phyloP scores from a whole-genome alignment of 306 rosid species.

The Vicia villosa region DNA sequence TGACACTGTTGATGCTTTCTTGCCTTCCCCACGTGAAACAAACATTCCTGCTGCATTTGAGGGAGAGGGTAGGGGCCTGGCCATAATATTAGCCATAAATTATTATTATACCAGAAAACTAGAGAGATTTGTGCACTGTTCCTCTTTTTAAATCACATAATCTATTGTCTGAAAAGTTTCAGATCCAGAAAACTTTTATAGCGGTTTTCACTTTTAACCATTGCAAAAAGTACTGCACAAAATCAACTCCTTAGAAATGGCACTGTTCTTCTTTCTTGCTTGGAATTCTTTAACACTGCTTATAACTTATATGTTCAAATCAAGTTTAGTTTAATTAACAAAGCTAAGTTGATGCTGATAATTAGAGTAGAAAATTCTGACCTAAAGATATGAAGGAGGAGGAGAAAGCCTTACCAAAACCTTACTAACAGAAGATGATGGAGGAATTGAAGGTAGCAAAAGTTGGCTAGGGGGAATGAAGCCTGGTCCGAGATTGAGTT shows the following conservation, averaged over 20 bases:
- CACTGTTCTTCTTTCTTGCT: not conserved
- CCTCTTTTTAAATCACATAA: not conserved
- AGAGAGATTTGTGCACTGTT: conserved; percentile 25
- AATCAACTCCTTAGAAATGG: not conserved
- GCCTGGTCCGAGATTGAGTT: conserved; percentile 78
- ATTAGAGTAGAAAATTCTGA: conserved; percentile 18
- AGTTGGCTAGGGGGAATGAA: conserved; percentile 75
- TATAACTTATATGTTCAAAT: not conserved
- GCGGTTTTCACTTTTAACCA: not conserved
- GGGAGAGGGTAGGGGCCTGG: conserved; percentile 12
- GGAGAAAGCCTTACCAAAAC: conserved; percentile 36
- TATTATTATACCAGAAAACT: conserved; percentile 32
- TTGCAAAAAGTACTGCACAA: not conserved
- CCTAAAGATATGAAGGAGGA: conserved; percentile 13
- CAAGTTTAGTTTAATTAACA: too few species aligned
- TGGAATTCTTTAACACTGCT: not conserved
- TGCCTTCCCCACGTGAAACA: conserved; percentile 49
- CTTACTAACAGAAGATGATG: not conserved
- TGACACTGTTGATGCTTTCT: conserved; percentile 36
- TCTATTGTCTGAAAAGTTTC: not conserved
- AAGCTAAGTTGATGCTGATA: too few species aligned
- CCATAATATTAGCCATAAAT: not conserved
- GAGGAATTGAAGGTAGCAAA: conserved; percentile 24
- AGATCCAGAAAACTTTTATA: not conserved
- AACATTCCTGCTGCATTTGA: conserved; percentile 33